phyloP scores from a whole-genome alignment of 139 green algal species.

The Pleodorina starrii region DNA sequence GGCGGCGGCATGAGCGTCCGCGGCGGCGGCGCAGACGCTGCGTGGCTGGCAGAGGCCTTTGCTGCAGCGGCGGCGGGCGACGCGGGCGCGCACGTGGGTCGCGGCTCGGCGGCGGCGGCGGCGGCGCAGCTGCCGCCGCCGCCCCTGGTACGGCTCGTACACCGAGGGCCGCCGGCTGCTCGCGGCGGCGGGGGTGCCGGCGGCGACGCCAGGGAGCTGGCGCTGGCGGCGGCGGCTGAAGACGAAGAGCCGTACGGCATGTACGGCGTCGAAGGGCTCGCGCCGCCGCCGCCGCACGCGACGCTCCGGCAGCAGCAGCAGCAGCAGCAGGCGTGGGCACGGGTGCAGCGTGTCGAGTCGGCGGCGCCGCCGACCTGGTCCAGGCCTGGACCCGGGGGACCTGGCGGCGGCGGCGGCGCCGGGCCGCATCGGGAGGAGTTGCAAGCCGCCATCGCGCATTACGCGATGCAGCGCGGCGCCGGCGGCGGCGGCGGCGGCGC shows the following conservation, averaged over 20 bases:
- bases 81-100: background rate
- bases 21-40: background rate
- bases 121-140: background rate
- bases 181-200: background rate
- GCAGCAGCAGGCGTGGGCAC: background rate
- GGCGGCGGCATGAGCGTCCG: background rate
- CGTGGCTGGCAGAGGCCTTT: background rate
- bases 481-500: background rate
- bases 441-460: background rate
- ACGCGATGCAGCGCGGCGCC: background rate
- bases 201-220: constrained; percentile 6
- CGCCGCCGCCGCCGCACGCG: background rate
- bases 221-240: background rate
- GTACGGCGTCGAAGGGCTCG: background rate
- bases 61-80: background rate
- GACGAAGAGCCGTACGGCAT: background rate
- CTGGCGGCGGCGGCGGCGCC: background rate
- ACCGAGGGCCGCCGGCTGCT: background rate
- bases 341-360: background rate
- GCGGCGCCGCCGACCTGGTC: background rate
- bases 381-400: background rate
- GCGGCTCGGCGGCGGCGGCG: background rate
- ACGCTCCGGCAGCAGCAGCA: background rate
- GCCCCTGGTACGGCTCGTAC: constrained; percentile 1
- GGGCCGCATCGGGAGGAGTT: background rate